These are phyloP conservation scores for Sporobolomyces roseus DNA, from an alignment of 768 basidiomycete genomes.

Conservation along the genomic window DNA sequence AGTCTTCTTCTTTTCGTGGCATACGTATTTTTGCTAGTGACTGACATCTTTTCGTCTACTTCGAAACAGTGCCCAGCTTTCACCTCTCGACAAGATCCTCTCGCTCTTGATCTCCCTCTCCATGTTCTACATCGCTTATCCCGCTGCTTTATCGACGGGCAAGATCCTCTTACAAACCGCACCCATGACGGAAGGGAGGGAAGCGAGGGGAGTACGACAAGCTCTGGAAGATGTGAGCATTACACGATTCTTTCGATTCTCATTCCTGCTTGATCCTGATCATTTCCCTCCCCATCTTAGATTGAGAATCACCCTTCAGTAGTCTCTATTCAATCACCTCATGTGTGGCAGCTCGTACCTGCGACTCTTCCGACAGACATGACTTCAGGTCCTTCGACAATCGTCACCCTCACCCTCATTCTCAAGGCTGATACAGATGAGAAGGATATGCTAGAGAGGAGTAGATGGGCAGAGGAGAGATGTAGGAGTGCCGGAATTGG, in stretches of 20 bases:
- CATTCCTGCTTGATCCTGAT: not conserved
- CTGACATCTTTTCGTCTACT: too few species aligned
- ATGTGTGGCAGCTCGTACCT: constrained; percentile 80
- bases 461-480: constrained; percentile 3
- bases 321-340: constrained; percentile 73
- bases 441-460: not conserved
- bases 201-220: constrained; percentile 48
- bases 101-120: constrained; percentile 70
- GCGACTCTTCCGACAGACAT: not conserved
- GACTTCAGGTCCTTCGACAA: constrained; percentile 2
- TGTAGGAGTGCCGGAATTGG: not conserved
- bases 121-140: constrained; percentile 79
- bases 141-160: constrained; percentile 75
- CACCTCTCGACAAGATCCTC: constrained; percentile 71
- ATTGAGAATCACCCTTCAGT: constrained; percentile 81
- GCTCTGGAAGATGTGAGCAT: not conserved
- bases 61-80: constrained; percentile 44
- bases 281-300: too few species aligned
- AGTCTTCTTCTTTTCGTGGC: constrained; percentile 46
- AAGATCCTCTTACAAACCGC: constrained; percentile 85
- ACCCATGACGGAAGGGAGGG: constrained; percentile 57
- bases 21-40: not conserved
- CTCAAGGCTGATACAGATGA: constrained; percentile 12
- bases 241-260: too few species aligned
- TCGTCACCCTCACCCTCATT: not conserved